Conservation (phyloP, 108 stramenopile species). For the Stephanodiscus minutulus region DNA sequence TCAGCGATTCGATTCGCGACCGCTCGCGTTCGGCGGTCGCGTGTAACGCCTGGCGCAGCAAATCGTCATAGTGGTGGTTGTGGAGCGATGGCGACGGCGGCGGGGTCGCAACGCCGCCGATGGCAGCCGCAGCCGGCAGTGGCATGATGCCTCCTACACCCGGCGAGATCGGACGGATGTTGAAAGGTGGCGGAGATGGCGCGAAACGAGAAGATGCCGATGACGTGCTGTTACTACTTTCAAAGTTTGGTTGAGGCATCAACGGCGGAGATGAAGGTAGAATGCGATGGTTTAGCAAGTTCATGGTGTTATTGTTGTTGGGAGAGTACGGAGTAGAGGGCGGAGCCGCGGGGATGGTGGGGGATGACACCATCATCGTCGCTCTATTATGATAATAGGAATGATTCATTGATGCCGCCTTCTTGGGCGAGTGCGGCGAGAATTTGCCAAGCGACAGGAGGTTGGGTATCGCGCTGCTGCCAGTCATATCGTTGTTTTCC, state of each 20-base stretch:
- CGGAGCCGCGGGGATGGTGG: constrained; percentile 2
- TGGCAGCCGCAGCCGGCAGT: too few species aligned
- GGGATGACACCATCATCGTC: background rate
- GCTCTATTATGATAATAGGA: too few species aligned
- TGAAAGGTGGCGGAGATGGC: background rate
- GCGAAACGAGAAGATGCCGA: background rate
- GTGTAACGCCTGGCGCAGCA: background rate
- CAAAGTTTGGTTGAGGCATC: background rate
- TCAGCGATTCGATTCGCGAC: background rate
- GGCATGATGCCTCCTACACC: too few species aligned
- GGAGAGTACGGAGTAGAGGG: background rate
- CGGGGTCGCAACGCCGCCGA: background rate
- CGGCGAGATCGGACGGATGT: background rate
- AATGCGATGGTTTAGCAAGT: background rate
- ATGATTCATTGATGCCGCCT: background rate
- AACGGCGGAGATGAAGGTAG: background rate
- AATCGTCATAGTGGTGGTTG: background rate
- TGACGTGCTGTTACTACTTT: background rate
- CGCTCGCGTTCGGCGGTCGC: constrained; percentile 1
- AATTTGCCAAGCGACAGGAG: background rate
- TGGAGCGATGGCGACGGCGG: background rate
- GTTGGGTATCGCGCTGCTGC: constrained; percentile 2
- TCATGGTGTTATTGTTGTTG: background rate
- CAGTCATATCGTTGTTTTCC: background rate
- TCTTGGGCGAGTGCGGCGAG: constrained; percentile 1